Evolutionary conservation across 140 eudicot genomes (phyloP).

Genomic region (Erigeron philadelphicus): DNA sequence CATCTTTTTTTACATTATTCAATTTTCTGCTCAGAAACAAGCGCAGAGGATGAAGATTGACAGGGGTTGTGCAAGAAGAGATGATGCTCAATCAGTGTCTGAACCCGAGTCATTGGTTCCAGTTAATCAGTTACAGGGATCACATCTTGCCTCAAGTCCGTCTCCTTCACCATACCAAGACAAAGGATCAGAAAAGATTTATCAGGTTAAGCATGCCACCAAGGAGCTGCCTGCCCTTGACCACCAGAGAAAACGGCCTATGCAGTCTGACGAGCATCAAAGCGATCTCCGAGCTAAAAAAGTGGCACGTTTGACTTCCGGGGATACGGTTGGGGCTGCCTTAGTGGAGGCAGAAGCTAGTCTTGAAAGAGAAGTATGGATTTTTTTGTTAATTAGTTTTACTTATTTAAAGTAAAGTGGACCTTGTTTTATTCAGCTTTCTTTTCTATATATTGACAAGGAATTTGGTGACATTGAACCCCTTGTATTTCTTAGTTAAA

Average conservation of each 20-base stretch:
- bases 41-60: conserved; percentile 56
- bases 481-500: not conserved
- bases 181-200: conserved; percentile 23
- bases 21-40: conserved; percentile 44
- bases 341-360: conserved; percentile 63
- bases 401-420: not conserved
- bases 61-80: conserved; percentile 50
- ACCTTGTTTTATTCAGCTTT: not conserved
- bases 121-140: conserved; percentile 54
- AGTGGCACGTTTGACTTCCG: conserved; percentile 53
- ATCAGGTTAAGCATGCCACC: conserved; percentile 26
- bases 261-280: conserved; percentile 30
- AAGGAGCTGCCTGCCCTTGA: conserved; percentile 32
- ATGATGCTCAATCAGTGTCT: conserved; percentile 47
- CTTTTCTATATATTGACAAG: not conserved
- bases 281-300: conserved; percentile 43
- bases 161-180: conserved; percentile 56
- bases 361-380: conserved; percentile 61
- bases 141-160: conserved; percentile 68
- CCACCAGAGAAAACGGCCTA: conserved; percentile 20
- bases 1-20: not conserved
- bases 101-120: conserved; percentile 63
- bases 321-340: conserved; percentile 58
- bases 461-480: not conserved
- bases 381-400: conserved; percentile 1